Evolutionary conservation across 2,329 filamentous ascomycete genomes (phyloP).

Genomic region (Fusarium veterinarium): DNA sequence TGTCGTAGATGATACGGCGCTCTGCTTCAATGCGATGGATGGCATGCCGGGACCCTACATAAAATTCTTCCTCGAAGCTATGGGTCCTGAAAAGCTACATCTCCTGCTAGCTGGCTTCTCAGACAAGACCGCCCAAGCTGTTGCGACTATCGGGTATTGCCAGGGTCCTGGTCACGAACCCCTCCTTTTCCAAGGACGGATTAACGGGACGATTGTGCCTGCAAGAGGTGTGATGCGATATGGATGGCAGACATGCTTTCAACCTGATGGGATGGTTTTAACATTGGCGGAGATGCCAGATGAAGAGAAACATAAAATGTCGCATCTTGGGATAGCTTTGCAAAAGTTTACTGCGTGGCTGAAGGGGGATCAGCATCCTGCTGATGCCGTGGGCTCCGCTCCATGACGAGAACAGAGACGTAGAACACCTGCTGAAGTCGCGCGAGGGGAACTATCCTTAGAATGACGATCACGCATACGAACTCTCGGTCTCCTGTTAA

Average conservation of each 20-base stretch:
- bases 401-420: rapidly evolving
- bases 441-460: too few relatives aligned
- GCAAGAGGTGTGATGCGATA: background rate
- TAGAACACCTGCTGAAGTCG: background rate
- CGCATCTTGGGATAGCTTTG: background rate
- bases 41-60: background rate
- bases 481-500: background rate
- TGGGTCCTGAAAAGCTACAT: background rate
- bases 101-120: background rate
- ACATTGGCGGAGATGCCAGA: background rate
- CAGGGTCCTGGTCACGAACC: background rate
- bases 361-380: rapidly evolving
- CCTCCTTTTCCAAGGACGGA: background rate
- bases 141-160: background rate
- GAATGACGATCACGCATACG: too few relatives aligned
- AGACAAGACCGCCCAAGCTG: background rate
- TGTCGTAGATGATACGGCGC: background rate
- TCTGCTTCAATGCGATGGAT: background rate
- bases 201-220: background rate
- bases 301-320: background rate
- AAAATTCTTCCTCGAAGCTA: background rate
- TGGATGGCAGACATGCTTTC: background rate
- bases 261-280: rapidly evolving
- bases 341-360: background rate
- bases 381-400: too few relatives aligned